phyloP scores from a whole-genome alignment of 1,284 basidiomycete genomes.

The Agaricales sp. region DNA sequence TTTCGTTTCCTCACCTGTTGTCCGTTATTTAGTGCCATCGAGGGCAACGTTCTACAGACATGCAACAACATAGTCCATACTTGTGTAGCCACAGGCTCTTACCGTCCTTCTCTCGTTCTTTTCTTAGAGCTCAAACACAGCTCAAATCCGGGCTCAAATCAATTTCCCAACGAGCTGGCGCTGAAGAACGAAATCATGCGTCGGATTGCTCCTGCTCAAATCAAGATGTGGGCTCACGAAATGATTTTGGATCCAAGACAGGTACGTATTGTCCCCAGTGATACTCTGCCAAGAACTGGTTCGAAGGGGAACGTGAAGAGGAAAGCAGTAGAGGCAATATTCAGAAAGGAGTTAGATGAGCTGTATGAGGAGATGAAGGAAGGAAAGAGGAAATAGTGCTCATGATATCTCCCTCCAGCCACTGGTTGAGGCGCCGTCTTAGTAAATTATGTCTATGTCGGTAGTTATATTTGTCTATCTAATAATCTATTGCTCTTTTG shows the following conservation, averaged over 20 bases:
- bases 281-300: slow-evolving; percentile 12
- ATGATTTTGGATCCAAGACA: slow-evolving; percentile 10
- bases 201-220: slow-evolving; percentile 12
- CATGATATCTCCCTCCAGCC: too few species aligned
- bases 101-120: slow-evolving; percentile 13
- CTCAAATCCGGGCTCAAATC: neutral
- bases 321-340: too few species aligned
- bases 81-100: slow-evolving; percentile 16
- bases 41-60: slow-evolving; percentile 13
- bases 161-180: slow-evolving; percentile 1
- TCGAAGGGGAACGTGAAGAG: too few species aligned
- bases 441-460: too few species aligned
- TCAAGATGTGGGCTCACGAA: slow-evolving; percentile 14
- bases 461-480: too few species aligned
- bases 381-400: too few species aligned
- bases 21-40: slow-evolving; percentile 14
- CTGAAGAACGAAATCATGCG: slow-evolving; percentile 11
- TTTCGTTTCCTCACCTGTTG: slow-evolving; percentile 5
- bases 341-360: too few species aligned
- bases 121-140: slow-evolving; percentile 17
- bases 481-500: too few species aligned
- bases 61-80: slow-evolving; percentile 14
- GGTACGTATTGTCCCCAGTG: slow-evolving; percentile 11
- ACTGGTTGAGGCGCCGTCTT: too few species aligned
- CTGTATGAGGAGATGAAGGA: too few species aligned